phyloP scores from a whole-genome alignment of 768 basidiomycete genomes.

The Pisolithus sp. region DNA sequence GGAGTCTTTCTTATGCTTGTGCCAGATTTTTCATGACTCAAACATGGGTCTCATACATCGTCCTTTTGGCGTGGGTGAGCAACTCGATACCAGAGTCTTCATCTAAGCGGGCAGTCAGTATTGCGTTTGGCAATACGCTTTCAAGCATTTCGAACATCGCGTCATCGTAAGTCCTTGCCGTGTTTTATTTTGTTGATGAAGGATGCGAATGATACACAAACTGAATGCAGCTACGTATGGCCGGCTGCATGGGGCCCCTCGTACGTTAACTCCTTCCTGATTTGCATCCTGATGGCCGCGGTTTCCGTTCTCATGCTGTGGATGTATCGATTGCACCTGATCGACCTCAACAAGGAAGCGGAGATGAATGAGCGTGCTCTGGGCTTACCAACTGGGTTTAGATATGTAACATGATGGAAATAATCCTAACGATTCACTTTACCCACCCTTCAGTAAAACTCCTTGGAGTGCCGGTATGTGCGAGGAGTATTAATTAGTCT shows the following conservation, averaged over 20 bases:
- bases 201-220: too few relatives aligned
- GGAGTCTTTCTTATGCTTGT: not conserved
- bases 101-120: conserved; percentile 76
- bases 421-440: not conserved
- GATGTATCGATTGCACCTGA: conserved; percentile 39
- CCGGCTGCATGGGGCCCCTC: conserved; percentile 61
- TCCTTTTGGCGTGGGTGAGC: conserved; percentile 48
- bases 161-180: conserved; percentile 53
- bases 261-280: conserved; percentile 65
- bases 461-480: not conserved
- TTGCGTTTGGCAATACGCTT: conserved; percentile 75
- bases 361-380: conserved; percentile 33
- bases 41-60: conserved; percentile 62
- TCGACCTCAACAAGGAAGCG: conserved; percentile 31
- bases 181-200: not conserved
- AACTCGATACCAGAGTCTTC: conserved; percentile 68
- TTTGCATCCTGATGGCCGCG: conserved; percentile 57
- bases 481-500: too few relatives aligned
- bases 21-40: conserved; percentile 70
- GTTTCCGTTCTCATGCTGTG: conserved; percentile 44
- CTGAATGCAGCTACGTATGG: conserved; percentile 49
- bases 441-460: not conserved
- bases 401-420: conserved; percentile 37
- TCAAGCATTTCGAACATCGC: conserved; percentile 76
- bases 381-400: conserved; percentile 31